Base-by-base conservation (phyloP, 805 yeast genomes). In the Clavispora asparagi region DNA sequence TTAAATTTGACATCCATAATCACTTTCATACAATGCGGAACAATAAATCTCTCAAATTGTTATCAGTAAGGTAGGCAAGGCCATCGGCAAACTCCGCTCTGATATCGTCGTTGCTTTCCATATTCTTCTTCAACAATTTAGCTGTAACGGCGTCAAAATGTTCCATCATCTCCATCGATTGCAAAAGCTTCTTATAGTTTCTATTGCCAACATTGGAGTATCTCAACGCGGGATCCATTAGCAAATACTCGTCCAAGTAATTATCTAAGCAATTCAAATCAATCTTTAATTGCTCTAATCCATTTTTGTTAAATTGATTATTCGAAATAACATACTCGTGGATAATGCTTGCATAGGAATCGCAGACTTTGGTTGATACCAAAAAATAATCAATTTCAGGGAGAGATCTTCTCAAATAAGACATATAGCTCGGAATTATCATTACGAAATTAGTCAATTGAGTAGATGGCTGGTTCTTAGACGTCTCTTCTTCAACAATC, bases 281-380 rank as follows among this genome's bases (percentile, higher is more conserved):
- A 6, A 46, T 45, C 10, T 53, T 50, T 25, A 71, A 57, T 51
- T 70, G 75, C n/a, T 44, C 46, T 7, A 62, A 56, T 1, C 76
- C 76, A 2, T 23, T 23, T 19, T 50, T 56, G 45, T 57, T 62
- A 51, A 71, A 71, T 45, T 56, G 63, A 49, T 70, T 70, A 48
- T 70, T 71, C 30, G 73, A 65, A 35, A 71, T 55, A 31, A 71
- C 58, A 45, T 68, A 71, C 46, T 71, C 77, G 31, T 54, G 58
- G 40, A 70, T 48, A 13, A 69, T 59, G 11, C 45, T 42, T 14
- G 67, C 61, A 13, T 64, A 42, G 3, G 60, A 44, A n/a, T 66
- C 54, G 1, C 65, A 61, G 0, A 68, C 53, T 31, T 50, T 53
- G 44, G 63, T 62, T 6, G 66, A 47, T 2, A 71, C 47, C 6